Evolutionary conservation across 352 stramenopile genomes (phyloP).

Genomic region (Aphanomyces astaci): DNA sequence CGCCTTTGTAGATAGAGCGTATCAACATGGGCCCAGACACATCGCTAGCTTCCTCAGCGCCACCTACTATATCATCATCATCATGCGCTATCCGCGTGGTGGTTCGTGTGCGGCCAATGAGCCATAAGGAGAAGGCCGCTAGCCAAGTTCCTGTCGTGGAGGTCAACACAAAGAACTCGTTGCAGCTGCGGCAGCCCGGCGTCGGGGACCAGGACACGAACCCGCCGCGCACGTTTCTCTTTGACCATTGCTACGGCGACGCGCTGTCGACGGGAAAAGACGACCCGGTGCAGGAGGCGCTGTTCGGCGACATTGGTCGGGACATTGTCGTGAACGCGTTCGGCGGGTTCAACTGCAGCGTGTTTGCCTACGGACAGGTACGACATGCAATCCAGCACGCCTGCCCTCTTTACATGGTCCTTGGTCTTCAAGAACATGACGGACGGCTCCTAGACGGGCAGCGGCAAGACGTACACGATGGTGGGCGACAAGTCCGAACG

Average conservation of each 20-base stretch:
- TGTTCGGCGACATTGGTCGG: constrained; percentile 70
- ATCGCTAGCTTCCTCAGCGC: neutral
- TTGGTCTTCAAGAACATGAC: no score
- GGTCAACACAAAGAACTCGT: constrained; percentile 33
- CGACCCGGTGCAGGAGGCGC: constrained; percentile 52
- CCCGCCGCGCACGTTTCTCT: constrained; percentile 51
- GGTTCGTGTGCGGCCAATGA: constrained; percentile 62
- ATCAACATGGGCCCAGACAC: neutral
- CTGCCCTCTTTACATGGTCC: no score
- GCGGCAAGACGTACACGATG: constrained; percentile 81
- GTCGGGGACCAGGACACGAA: constrained; percentile 38
- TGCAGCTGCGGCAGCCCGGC: constrained; percentile 48
- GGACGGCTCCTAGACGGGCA: constrained; percentile 67
- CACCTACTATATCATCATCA: constrained; percentile 7
- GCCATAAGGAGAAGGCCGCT: constrained; percentile 39
- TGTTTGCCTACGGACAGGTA: constrained; percentile 61
- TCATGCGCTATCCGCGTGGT: constrained; percentile 64
- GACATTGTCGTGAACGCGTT: constrained; percentile 67
- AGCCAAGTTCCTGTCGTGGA: constrained; percentile 48
- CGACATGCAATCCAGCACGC: no score
- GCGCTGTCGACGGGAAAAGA: constrained; percentile 30
- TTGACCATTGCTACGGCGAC: constrained; percentile 67
- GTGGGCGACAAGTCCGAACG: constrained; percentile 50
- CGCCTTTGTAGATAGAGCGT: neutral
- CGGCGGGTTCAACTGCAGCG: constrained; percentile 75